Conservation (phyloP, 2,329 filamentous ascomycete species). For the Bipolaris sorokiniana region DNA sequence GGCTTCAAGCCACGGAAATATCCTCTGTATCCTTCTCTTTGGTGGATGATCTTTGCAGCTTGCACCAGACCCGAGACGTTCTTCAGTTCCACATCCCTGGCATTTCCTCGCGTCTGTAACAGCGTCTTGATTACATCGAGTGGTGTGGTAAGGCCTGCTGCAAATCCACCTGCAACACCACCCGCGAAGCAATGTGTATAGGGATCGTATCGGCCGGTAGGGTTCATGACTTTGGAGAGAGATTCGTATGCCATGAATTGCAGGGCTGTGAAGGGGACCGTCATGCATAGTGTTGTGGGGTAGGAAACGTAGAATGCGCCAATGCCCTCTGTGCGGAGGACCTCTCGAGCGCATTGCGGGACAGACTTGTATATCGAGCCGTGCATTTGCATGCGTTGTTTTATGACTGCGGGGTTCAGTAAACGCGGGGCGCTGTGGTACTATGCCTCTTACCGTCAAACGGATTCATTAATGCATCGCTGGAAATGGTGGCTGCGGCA, state of each 20-base stretch:
- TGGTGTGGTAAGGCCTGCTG: conserved; percentile 90
- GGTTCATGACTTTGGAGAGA: conserved; percentile 92
- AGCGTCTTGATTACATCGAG: conserved; percentile 99
- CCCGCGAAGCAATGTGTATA: conserved; percentile 92
- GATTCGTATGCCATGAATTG: conserved; percentile 99
- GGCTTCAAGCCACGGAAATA: conserved; percentile 95
- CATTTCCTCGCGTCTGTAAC: conserved; percentile 88
- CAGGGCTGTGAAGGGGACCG: conserved; percentile 93
- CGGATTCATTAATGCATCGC: conserved; percentile 98
- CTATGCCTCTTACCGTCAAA: conserved; percentile 78
- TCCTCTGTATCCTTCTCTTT: conserved; percentile 80
- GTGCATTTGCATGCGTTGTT: conserved; percentile 98
- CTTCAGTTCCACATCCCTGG: conserved; percentile 78
- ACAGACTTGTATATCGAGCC: conserved; percentile 92
- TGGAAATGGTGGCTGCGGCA: conserved; percentile 93
- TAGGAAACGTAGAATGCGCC: conserved; percentile 98
- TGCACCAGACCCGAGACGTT: conserved; percentile 82
- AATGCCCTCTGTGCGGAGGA: conserved; percentile 87
- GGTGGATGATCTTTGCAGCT: conserved; percentile 80
- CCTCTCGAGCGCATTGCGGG: conserved; percentile 81
- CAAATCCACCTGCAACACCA: conserved; percentile 89
- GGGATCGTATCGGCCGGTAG: conserved; percentile 83
- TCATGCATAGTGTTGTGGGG: conserved; percentile 97
- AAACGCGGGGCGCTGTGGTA: neutral
- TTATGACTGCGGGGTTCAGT: conserved; percentile 74